Conservation (phyloP, 441 rosid genomes). For the Viola pubescens region DNA sequence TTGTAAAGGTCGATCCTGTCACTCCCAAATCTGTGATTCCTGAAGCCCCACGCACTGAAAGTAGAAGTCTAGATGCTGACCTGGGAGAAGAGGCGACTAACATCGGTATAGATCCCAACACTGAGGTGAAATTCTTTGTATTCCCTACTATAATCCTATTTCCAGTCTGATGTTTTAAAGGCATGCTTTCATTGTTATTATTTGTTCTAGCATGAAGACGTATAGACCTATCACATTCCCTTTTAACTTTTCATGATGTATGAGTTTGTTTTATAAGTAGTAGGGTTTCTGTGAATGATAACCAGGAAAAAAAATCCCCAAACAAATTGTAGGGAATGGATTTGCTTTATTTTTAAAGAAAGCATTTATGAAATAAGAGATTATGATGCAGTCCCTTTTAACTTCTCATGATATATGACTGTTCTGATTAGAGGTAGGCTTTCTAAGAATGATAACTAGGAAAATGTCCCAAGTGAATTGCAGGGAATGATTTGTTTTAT, state of each 20-base stretch:
- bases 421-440: neutral
- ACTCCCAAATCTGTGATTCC: conserved; percentile 67
- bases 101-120: conserved; percentile 17
- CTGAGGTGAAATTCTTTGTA: conserved; percentile 37
- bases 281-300: neutral
- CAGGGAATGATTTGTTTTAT: conserved; percentile 6
- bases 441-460: neutral
- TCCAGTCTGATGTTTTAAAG: neutral
- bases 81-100: conserved; percentile 19
- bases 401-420: neutral
- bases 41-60: conserved; percentile 44
- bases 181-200: neutral
- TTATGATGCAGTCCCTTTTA: conserved; percentile 5
- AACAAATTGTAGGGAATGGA: neutral
- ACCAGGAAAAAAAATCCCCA: neutral
- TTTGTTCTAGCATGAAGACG: conserved; percentile 4
- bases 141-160: neutral
- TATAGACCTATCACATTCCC: neutral
- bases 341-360: conserved; percentile 7
- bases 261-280: too few relatives aligned
- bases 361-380: conserved; percentile 3
- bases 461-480: conserved; percentile 3
- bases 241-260: neutral
- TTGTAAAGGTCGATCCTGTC: conserved; percentile 55
- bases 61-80: conserved; percentile 31